These are phyloP conservation scores for Ceratocystis papillata DNA, from an alignment of 2,329 filamentous ascomycete species.

Conservation along the genomic window DNA sequence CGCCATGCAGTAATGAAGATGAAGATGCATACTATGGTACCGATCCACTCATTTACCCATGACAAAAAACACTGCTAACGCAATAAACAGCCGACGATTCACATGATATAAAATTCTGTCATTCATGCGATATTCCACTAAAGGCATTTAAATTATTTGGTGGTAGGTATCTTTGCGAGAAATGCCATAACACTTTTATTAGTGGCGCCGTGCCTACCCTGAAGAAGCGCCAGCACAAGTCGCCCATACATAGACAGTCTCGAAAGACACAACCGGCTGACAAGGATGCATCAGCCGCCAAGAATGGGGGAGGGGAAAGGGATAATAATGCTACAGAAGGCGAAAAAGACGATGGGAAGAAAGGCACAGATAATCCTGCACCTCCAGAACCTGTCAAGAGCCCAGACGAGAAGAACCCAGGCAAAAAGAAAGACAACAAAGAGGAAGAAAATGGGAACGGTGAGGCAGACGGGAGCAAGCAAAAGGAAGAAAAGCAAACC, in stretches of 20 bases:
- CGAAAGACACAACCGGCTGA: not conserved
- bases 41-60: not conserved
- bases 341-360: not conserved
- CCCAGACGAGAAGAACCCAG: not conserved
- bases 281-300: not conserved
- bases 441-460: not conserved
- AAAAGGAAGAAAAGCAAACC: not conserved
- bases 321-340: not conserved
- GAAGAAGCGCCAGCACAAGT: not conserved
- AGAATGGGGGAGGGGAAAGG: not conserved
- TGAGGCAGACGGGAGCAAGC: not conserved
- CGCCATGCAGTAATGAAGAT: not conserved
- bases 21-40: not conserved
- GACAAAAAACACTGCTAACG: not conserved
- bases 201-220: not conserved
- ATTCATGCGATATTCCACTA: not conserved
- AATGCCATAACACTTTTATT: constrained; percentile 9
- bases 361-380: not conserved
- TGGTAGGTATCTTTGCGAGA: not conserved
- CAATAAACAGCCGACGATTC: not conserved
- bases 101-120: not conserved
- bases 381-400: not conserved
- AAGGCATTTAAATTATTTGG: not conserved
- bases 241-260: not conserved
- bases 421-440: not conserved